Evolutionary conservation across 768 basidiomycete genomes (phyloP), one percentile per base, ranked within the genome.

Genomic region (Collybiopsis confluens): DNA sequence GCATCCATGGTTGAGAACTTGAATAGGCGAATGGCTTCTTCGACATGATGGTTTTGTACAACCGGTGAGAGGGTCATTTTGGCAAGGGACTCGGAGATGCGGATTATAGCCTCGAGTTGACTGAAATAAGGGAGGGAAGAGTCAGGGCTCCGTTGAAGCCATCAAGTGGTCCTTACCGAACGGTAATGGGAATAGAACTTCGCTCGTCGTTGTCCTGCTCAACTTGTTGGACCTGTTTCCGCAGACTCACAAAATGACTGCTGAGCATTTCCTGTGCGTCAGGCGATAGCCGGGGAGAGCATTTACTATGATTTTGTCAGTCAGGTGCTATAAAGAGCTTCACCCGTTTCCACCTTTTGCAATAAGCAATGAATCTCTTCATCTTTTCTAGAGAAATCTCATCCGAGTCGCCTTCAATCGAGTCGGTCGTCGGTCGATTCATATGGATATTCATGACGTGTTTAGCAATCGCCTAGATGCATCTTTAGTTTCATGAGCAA

Each of bases 1-100:
- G 97, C 97, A 66, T 98, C 94, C 96, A 99, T 98, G 2, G 97
- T 98, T 8, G 95, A 98, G 72, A 86, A 95, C 65, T 96, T 98
- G 85, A 99, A 99, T 38, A 99, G 71, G 9, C 97, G 88, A 61
- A 98, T 98, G 5, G 97, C 91, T 69, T 99, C 97, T 68, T 98
- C 95, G 21, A 98, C 96, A 61, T 99, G 95, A 65, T 95, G 88
- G 45, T 87, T 88, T 62, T 87, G 85, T 2, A 98, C 97, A 2
- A 85, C 79, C 0, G 92, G 78, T 0, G 89, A 87, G 15, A 99
- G 77, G 2, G 93, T 93, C 71, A 98, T 81, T 65, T 98, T 99
- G 11, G 96, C 95, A 18, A 98, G 76, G 2, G 96, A 88, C 67
- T 99, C 97, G 1, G 97, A 98, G 65, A 98, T 98, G 33, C 97